A percentile compares a stretch with the other conserved stretches of the same genome.
These are phyloP conservation scores for Leonotis leonurus DNA, from an alignment of 257 asterid species.

Conservation along the genomic window DNA sequence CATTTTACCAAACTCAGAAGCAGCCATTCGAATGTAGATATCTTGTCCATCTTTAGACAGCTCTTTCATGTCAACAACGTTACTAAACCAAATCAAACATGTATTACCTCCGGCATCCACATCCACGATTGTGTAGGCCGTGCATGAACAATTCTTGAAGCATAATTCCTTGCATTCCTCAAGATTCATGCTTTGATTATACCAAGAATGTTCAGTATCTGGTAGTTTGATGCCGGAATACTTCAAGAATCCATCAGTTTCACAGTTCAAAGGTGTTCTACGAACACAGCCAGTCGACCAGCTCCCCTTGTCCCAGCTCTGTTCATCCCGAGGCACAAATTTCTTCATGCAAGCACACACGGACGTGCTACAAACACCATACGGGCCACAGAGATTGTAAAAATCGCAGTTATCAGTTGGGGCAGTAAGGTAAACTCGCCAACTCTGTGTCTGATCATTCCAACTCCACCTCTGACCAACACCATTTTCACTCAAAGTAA, in stretches of 20 bases:
- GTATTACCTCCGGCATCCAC: slow-evolving; percentile 14
- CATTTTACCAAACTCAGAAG: slow-evolving; percentile 13
- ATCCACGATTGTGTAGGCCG: slow-evolving; percentile 14
- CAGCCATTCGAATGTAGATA: slow-evolving; percentile 20
- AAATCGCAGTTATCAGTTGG: slow-evolving; percentile 12
- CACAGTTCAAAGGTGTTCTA: slow-evolving; percentile 8
- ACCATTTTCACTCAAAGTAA: slow-evolving; percentile 7
- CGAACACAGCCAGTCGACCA: slow-evolving; percentile 17
- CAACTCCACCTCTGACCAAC: slow-evolving; percentile 17
- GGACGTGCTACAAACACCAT: slow-evolving; percentile 7
- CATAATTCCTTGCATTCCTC: slow-evolving; percentile 16
- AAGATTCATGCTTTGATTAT: neutral
- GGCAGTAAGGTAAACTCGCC: slow-evolving; percentile 17
- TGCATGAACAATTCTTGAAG: slow-evolving; percentile 20
- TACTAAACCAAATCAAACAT: slow-evolving; percentile 14
- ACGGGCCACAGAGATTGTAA: slow-evolving; percentile 16
- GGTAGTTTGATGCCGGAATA: slow-evolving; percentile 18
- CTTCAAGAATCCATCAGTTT: slow-evolving; percentile 9
- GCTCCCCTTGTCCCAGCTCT: slow-evolving; percentile 10
- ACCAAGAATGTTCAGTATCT: slow-evolving; percentile 17
- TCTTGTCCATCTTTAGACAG: slow-evolving; percentile 13
- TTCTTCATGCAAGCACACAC: slow-evolving; percentile 15
- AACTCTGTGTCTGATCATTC: slow-evolving; percentile 11
- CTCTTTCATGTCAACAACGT: slow-evolving; percentile 16
- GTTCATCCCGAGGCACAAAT: slow-evolving; percentile 8